Base-by-base conservation (phyloP, 768 basidiomycete genomes). In the Hypsizygus marmoreus region DNA sequence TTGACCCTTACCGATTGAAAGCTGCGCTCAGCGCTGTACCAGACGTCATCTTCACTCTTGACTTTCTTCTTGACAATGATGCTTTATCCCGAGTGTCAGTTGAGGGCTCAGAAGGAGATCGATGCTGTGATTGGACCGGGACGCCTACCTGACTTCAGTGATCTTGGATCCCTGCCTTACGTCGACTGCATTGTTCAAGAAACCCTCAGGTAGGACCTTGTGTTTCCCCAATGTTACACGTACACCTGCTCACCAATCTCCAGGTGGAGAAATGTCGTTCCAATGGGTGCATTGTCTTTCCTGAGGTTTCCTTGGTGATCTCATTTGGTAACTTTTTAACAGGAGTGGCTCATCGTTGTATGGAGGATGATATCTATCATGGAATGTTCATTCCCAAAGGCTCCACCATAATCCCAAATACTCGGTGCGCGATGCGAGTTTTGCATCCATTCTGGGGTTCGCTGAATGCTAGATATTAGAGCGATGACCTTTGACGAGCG, bases 21-120 rank as follows among this genome's bases (percentile, higher is more conserved):
- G 31, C 43, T 24, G n/a, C n/a, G n/a, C n/a, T n/a, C n/a, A n/a
- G n/a, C n/a, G n/a, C n/a, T 47, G n/a, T 4, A 16, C 6, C 13
- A 71, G 68, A 70, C 66, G 0, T 64, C 57, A 22, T 59, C 67
- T 4, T 50, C 64, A 0, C 30, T 72, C 2, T 53, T 51, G 5
- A 52, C 60, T 2, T 72, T 75, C 47, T 49, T 76, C 34, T 59
- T 73, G 13, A 66, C 68, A 4, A 72, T 77, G 70, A 57, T 68
- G 10, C 45, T 63, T 6, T 51, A 71, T 50, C 75, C 73, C 0
- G 61, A 66, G 12, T 57, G 63, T 8, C 69, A 69, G 43, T 43
- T 36, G 6, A 62, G 55, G 25, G 74, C 72, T 1, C 76, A 73
- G 42, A 58, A 60, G 1, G 74, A 77, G 55, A 62, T 79, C 10